Evolutionary conservation across 805 yeast genomes (phyloP), one percentile per base, ranked within the genome.

Genomic region (Candida jianshihensis): DNA sequence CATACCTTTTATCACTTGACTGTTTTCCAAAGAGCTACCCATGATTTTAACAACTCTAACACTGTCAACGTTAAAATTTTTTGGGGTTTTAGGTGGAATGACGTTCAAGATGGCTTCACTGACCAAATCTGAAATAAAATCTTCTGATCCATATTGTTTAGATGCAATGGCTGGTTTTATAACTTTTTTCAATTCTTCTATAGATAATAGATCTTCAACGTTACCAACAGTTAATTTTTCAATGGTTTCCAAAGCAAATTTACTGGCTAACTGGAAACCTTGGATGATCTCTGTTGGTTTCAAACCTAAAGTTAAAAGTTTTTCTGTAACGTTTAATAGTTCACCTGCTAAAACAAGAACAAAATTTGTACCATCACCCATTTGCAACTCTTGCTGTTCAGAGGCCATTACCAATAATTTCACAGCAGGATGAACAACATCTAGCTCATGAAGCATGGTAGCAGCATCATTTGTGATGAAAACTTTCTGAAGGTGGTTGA

Each of bases 401-500:
- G 95, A 78, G 16, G 97, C 95, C 97, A 88, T 88, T 37, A 90
- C 92, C 43, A 92, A 73, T 32, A 92, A 77, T 61, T 90, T 92
- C 10, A 92, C 98, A 3, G 96, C 97, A 6, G 98, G 98, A 59
- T 90, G 97, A 32, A 92, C 88, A 47, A 90, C 87, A 44, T 90
- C 97, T 38, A 90, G 68, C 60, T 92, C 97, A 47, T 82, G 76
- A 41, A 92, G 70, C 81, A 92, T 92, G 7, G 98, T 92, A 26
- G 97, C 96, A n/a, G 97, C 97, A 59, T 92, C 98, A 49, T 86
- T 86, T 30, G 97, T 92, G 43, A 92, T 76, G 58, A 88, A 86
- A 18, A 86, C 81, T 56, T 81, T 87, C 41, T 87, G 88, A 47
- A 85, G 63, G 51, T 85, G 75, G 63, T 90, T 90, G 38, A 92